These are phyloP conservation scores for Funneliformis geosporum DNA, from an alignment of 192 early-diverging fungal genomes.

Conservation along the genomic window DNA sequence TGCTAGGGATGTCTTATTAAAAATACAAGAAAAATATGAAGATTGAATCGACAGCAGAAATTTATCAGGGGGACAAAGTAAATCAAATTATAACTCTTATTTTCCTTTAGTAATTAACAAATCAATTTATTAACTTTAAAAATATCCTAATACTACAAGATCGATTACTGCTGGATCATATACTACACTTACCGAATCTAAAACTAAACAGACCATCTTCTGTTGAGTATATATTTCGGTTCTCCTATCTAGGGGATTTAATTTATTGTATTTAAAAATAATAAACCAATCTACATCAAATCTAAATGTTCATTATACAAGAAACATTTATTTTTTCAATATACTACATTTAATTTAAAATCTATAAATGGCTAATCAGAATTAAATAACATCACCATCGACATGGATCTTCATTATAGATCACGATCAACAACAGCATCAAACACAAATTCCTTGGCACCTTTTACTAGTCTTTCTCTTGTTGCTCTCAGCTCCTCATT, in stretches of 20 bases:
- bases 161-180: no score
- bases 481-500: slow-evolving; percentile 28
- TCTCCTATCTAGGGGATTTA: no score
- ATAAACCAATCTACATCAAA: no score
- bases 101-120: no score
- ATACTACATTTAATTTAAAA: not conserved
- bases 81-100: not conserved
- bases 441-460: slow-evolving; percentile 12
- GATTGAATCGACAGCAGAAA: not conserved
- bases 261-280: no score
- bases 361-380: not conserved
- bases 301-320: no score
- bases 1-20: slow-evolving; percentile 76
- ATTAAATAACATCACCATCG: not conserved
- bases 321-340: not conserved
- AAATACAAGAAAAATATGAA: slow-evolving; percentile 58
- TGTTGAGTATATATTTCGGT: no score
- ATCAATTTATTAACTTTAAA: no score
- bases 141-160: no score
- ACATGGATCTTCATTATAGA: not conserved
- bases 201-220: no score
- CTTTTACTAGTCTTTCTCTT: not conserved
- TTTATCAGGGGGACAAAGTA: not conserved
- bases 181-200: no score
- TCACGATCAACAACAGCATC: no score